Percentiles rank a stretch among this genome's conserved stretches.
phyloP scores from a whole-genome alignment of 139 green algal genomes.

The Ettlia oleoabundans region DNA sequence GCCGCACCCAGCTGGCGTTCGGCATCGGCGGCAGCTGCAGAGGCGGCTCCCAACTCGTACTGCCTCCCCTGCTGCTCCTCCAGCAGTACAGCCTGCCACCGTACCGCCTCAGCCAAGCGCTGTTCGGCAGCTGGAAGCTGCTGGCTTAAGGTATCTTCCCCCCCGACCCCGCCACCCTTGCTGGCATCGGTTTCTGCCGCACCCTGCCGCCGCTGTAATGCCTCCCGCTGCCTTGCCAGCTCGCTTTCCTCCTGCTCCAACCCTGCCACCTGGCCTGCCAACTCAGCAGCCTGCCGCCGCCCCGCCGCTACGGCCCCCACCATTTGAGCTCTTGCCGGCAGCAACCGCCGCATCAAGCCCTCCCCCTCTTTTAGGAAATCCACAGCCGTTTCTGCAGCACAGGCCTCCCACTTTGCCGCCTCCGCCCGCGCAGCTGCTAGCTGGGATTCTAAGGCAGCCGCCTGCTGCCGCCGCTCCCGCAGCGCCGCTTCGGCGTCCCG shows the following conservation, averaged over 20 bases:
- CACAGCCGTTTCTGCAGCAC: neutral
- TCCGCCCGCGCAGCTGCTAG: neutral
- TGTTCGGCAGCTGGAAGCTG: neutral
- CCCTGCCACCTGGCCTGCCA: conserved; percentile 12
- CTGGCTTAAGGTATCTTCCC: neutral
- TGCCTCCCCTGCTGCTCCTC: conserved; percentile 25
- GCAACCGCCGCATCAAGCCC: neutral
- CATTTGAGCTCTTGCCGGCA: no score
- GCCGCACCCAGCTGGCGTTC: neutral
- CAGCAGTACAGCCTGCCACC: neutral
- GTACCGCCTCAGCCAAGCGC: conserved; percentile 8
- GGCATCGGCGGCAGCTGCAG: neutral
- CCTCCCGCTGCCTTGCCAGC: no score
- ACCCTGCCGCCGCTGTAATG: neutral
- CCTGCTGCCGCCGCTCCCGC: conserved; percentile 19
- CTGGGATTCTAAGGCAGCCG: neutral
- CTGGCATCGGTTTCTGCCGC: neutral
- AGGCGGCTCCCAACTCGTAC: neutral
- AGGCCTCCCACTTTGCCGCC: neutral
- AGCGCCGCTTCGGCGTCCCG: neutral
- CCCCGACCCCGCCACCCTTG: neutral
- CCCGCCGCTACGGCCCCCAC: neutral
- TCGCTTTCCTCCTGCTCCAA: neutral
- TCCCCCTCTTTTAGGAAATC: neutral
- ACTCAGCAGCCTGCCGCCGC: neutral